Evolutionary conservation across 148 eudicot genomes (phyloP), one percentile per base, ranked within the genome.

Genomic region (Vaccinium myrtillus): DNA sequence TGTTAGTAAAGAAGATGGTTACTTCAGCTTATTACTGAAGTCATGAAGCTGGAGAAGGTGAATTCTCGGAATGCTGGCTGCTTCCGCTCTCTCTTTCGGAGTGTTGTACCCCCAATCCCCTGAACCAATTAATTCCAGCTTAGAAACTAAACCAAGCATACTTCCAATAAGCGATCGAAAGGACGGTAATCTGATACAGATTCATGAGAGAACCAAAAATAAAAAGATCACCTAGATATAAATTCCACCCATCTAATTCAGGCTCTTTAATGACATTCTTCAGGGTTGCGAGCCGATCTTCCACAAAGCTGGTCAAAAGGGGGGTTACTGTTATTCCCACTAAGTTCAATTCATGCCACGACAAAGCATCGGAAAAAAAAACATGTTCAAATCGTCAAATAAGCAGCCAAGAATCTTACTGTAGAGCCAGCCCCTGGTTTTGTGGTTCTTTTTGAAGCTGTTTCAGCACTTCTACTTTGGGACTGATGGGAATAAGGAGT

Each of bases 31-130:
- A 86, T 90, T 89, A 87, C 93, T 95, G 87, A 97, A 97, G 87
- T 95, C 96, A 2, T 96, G 90, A 77, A 97, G 91, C 90, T 93
- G 93, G 70, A 97, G 92, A 78, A 92, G 39, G 63, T 77, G 93
- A 87, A 97, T 97, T 85, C 98, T 93, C 55, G 98, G 81, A 74
- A 94, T 90, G 84, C 83, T 82, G 39, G 92, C 93, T 83, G 98
- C 99, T 84, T 95, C 98, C 23, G 87, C 93, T 83, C 98, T 93
- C 89, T 97, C 98, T 86, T 93, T 92, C 59, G 79, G 82, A 43
- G 98, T 97, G 90, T 97, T 97, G 49, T 95, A 97, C 39, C 99
- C 99, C 99, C 99, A 97, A 69, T 97, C 93, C 78, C 91, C 99
- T 97, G 94, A 43, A 84, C 86, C 83, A 84, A 84, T 46, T 56